A percentile compares a stretch with the other conserved stretches of the same genome.
These are phyloP conservation scores for Symbiodinium natans DNA, from an alignment of 73 alveolate genomes.

Conservation along the genomic window DNA sequence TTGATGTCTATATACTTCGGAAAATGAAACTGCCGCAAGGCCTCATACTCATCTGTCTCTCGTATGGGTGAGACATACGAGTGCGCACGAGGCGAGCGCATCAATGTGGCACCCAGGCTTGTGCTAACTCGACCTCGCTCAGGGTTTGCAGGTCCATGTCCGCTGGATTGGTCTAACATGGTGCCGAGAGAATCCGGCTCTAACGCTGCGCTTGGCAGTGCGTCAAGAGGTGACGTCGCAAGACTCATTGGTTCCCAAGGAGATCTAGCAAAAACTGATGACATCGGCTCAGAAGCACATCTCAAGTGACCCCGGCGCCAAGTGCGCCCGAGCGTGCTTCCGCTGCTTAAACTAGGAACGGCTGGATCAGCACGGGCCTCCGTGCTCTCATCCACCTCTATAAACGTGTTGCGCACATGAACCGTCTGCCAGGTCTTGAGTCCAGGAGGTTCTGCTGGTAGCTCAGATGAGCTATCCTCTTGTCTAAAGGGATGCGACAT, in stretches of 20 bases:
- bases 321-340: constrained; percentile 72
- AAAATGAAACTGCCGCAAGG: neutral
- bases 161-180: neutral
- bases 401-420: constrained; percentile 74
- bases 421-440: constrained; percentile 72
- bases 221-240: constrained; percentile 35
- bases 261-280: constrained; percentile 29
- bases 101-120: constrained; percentile 3
- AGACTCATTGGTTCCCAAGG: constrained; percentile 87
- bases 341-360: neutral
- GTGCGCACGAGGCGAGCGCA: constrained; percentile 9
- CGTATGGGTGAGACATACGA: neutral
- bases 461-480: neutral
- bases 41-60: constrained; percentile 10
- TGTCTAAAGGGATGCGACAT: constrained; percentile 20
- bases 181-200: constrained; percentile 4
- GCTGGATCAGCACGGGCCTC: constrained; percentile 43
- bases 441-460: constrained; percentile 47
- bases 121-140: constrained; percentile 13
- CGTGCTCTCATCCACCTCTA: constrained; percentile 60
- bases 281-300: constrained; percentile 87
- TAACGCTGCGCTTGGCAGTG: constrained; percentile 39
- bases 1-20: constrained; percentile 33
- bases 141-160: neutral
- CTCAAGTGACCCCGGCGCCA: constrained; percentile 91